Base-by-base conservation (phyloP, 192 early-diverging fungal genomes). In the Coemansia sp. region DNA sequence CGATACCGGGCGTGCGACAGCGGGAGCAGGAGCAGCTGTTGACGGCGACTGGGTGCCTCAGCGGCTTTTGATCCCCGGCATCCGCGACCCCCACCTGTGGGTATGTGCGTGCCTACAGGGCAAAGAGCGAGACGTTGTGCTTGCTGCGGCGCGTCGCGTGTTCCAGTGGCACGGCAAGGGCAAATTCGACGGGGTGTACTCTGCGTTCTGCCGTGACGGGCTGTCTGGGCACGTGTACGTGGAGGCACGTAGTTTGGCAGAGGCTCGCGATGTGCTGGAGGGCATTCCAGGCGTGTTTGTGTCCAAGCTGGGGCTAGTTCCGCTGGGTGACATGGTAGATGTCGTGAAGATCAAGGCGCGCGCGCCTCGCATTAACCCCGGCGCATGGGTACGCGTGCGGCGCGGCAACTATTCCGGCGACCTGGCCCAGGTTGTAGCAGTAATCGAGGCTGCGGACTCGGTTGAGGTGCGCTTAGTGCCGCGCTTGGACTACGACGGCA, bases 381-480 rank as follows among this genome's bases (percentile, higher is more conserved):
- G 90, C 14, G 75, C 86, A 7, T 99, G 96, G 96, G 93, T 94
- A 31, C 87, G 95, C 41, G 87, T 97, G 45, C 92, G 91, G 69
- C 89, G 91, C 66, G 98, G 96, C 45, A 98, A 92, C 69, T 98
- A 97, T 70, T 89, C 88, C 6, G 94, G 93, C 44, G 98, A 99
- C 82, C 78, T 99, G 69, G 96, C 89, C 27, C 94, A 95, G 80
- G 93, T 95, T 55, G 61, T 77, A 36, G 75, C 65, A 36, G 85
- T 92, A 23, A 72, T 89, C 27, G 91, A 93, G 64, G 85, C 88
- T 36, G 83, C 86, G 27, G 91, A 93, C 48, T 63, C 78, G 0
- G 87, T 86, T 9, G 86, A 87, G 62, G 87, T 94, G 42, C 89
- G 88, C 55, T 60, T 93, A 45, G 84, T 94, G n/a, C 91, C 92